Percentiles rank a stretch among this genome's conserved stretches.
phyloP scores from a whole-genome alignment of 1,284 basidiomycete species.

The Cutaneotrichosporon sp. region DNA sequence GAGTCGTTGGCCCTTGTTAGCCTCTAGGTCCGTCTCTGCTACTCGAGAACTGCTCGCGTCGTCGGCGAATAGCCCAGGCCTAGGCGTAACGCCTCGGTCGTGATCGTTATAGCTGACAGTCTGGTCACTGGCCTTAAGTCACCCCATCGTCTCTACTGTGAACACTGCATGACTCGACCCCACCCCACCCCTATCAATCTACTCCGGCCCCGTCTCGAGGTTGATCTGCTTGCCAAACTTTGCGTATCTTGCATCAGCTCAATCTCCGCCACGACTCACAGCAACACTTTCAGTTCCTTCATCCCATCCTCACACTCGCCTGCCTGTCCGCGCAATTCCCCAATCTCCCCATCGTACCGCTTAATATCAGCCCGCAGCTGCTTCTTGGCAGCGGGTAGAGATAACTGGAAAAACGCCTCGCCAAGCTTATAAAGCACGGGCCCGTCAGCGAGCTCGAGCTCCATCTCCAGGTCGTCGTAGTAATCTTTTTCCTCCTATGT shows the following conservation, averaged over 20 bases:
- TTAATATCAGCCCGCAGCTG: constrained; percentile 71
- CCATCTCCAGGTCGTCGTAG: constrained; percentile 80
- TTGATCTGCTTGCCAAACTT: constrained; percentile 94
- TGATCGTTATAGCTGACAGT: no score
- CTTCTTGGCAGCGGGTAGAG: constrained; percentile 67
- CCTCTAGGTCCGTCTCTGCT: no score
- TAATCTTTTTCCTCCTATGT: constrained; percentile 85
- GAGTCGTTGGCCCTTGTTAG: no score
- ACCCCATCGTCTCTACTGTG: not conserved
- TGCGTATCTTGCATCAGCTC: constrained; percentile 60
- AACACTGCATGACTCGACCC: constrained; percentile 6
- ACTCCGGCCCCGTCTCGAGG: constrained; percentile 61
- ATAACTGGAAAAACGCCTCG: constrained; percentile 81
- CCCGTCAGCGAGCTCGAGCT: constrained; percentile 82
- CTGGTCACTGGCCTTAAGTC: no score
- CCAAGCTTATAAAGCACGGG: constrained; percentile 84
- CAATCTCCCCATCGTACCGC: constrained; percentile 62
- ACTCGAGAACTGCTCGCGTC: no score
- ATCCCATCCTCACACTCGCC: constrained; percentile 78
- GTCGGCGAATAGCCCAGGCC: no score
- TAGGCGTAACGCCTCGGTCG: no score
- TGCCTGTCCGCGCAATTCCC: constrained; percentile 59
- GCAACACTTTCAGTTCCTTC: constrained; percentile 79
- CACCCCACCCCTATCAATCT: constrained; percentile 1
- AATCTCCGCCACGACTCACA: constrained; percentile 52